Evolutionary conservation across 768 basidiomycete genomes (phyloP).

Genomic region (Leccinum incarnatum): DNA sequence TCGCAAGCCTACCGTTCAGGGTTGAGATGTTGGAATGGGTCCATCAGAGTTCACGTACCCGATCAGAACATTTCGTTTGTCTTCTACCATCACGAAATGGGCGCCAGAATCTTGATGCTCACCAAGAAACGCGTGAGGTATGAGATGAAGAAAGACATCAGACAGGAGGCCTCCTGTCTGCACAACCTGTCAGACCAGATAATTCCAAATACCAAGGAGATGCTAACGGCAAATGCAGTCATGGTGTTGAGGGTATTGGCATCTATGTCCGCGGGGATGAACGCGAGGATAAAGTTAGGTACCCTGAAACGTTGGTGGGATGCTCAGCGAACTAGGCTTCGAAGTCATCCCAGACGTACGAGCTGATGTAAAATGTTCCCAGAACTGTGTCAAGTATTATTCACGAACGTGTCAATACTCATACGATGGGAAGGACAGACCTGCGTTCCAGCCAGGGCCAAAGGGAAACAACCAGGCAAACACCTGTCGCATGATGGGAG

Average conservation of each 20-base stretch:
- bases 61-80: slow-evolving; percentile 86
- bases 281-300: slow-evolving; percentile 92
- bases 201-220: slow-evolving; percentile 9
- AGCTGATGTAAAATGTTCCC: slow-evolving; percentile 95
- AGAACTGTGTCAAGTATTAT: slow-evolving; percentile 46
- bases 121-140: slow-evolving; percentile 91
- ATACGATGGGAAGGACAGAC: slow-evolving; percentile 29
- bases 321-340: slow-evolving; percentile 20
- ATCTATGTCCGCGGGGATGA: slow-evolving; percentile 88
- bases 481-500: slow-evolving; percentile 74
- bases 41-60: slow-evolving; percentile 50
- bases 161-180: slow-evolving; percentile 89
- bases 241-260: slow-evolving; percentile 85
- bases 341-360: slow-evolving; percentile 51
- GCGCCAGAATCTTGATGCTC: slow-evolving; percentile 73
- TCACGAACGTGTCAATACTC: slow-evolving; percentile 21
- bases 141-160: slow-evolving; percentile 88
- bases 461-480: slow-evolving; percentile 87
- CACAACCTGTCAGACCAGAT: slow-evolving; percentile 18
- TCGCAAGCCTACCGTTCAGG: slow-evolving; percentile 53
- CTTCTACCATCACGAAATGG: slow-evolving; percentile 81
- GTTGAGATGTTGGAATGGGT: slow-evolving; percentile 11
- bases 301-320: slow-evolving; percentile 49
- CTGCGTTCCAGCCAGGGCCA: slow-evolving; percentile 84
- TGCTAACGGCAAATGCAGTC: slow-evolving; percentile 86